A percentile compares a stretch with the other conserved stretches of the same genome.
phyloP scores from a whole-genome alignment of 2,329 filamentous ascomycete species.

The Trichophyton schoenleinii region DNA sequence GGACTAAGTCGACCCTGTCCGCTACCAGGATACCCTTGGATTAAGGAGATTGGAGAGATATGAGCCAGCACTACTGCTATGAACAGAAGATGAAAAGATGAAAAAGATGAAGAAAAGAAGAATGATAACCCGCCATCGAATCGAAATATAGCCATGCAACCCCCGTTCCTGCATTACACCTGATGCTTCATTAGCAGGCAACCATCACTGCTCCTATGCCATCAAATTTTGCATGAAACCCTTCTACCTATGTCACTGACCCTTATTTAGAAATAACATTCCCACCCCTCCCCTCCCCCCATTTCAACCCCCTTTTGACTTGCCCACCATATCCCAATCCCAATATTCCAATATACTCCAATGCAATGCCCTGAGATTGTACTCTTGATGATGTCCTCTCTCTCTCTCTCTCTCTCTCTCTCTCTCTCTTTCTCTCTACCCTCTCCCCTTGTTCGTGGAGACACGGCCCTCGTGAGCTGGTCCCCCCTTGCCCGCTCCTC shows the following conservation, averaged over 20 bases:
- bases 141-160: background rate
- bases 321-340: background rate
- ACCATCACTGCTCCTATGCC: background rate
- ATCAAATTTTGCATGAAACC: background rate
- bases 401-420: too few species aligned
- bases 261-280: background rate
- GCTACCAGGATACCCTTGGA: background rate
- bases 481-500: background rate
- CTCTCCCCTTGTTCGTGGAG: background rate
- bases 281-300: background rate
- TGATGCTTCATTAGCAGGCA: background rate
- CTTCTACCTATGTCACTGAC: background rate
- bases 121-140: background rate
- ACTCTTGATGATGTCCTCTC: background rate
- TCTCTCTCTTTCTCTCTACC: background rate
- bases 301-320: too few species aligned
- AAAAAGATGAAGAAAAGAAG: background rate
- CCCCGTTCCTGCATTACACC: background rate
- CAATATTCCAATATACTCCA: background rate
- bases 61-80: background rate
- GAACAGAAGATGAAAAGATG: too few species aligned
- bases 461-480: background rate
- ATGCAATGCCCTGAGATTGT: background rate
- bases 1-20: slow-evolving; percentile 21
- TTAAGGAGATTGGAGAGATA: background rate